phyloP scores from a whole-genome alignment of 2,329 filamentous ascomycete species.

The Curvularia lunata region DNA sequence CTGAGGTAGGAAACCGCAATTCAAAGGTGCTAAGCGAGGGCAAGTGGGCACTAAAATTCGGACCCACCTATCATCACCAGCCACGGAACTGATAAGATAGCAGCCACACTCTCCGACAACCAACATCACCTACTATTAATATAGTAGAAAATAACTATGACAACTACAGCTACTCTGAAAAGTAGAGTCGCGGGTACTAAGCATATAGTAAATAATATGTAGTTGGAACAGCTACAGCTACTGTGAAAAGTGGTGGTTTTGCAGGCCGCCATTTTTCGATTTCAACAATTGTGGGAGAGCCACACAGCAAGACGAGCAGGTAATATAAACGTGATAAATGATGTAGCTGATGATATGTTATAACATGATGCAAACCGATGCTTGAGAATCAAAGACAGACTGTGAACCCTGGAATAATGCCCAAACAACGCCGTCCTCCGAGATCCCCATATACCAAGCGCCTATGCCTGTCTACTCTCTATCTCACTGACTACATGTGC shows the following conservation, averaged over 20 bases:
- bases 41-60: slow-evolving; percentile 11
- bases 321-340: background rate
- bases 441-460: slow-evolving; percentile 11
- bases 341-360: background rate
- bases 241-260: no score
- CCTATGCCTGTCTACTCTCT: background rate
- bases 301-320: background rate
- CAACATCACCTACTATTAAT: no score
- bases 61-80: slow-evolving; percentile 14
- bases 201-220: no score
- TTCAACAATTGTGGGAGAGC: no score
- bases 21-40: slow-evolving; percentile 24
- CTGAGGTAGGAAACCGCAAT: slow-evolving; percentile 4
- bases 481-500: slow-evolving; percentile 55
- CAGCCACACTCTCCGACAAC: background rate
- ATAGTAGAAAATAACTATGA: no score
- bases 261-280: no score
- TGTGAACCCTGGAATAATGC: background rate
- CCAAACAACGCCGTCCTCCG: slow-evolving; percentile 4
- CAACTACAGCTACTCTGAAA: no score
- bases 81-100: slow-evolving; percentile 14
- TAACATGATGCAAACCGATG: background rate
- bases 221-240: no score
- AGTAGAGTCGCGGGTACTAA: no score
- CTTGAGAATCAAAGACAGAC: background rate